Percentiles rank a stretch among this genome's conserved stretches.
These are phyloP conservation scores for Caryopteris hybrid DNA, from an alignment of 305 asterid species.

Conservation along the genomic window DNA sequence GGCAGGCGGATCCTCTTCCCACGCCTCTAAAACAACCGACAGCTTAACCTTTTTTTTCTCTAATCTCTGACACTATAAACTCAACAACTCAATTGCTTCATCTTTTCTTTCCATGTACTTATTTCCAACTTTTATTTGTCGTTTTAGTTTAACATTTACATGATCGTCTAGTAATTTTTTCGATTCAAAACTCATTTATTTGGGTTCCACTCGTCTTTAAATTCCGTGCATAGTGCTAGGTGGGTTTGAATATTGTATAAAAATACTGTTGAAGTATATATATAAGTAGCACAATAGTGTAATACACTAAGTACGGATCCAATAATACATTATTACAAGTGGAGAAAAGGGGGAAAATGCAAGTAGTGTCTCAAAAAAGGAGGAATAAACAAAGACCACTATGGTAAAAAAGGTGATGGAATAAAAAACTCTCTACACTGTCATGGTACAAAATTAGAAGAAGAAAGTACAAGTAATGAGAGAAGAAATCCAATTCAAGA, in stretches of 20 bases:
- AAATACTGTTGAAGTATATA: no score
- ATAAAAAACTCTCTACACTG: constrained; percentile 13
- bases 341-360: neutral
- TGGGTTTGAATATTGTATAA: no score
- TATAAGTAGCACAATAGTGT: no score
- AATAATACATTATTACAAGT: neutral
- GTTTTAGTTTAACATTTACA: no score
- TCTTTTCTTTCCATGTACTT: neutral
- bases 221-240: no score
- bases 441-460: constrained; percentile 11
- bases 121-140: no score
- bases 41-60: constrained; percentile 24
- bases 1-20: constrained; percentile 31
- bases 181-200: no score
- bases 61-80: constrained; percentile 18
- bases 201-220: no score
- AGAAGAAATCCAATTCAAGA: constrained; percentile 18
- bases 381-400: neutral
- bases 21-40: constrained; percentile 51
- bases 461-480: constrained; percentile 9
- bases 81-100: neutral
- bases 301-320: neutral
- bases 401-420: neutral
- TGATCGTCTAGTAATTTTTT: no score
- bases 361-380: neutral